Evolutionary conservation across 345 rosid species (phyloP).

Genomic region (Lumnitzera littorea): DNA sequence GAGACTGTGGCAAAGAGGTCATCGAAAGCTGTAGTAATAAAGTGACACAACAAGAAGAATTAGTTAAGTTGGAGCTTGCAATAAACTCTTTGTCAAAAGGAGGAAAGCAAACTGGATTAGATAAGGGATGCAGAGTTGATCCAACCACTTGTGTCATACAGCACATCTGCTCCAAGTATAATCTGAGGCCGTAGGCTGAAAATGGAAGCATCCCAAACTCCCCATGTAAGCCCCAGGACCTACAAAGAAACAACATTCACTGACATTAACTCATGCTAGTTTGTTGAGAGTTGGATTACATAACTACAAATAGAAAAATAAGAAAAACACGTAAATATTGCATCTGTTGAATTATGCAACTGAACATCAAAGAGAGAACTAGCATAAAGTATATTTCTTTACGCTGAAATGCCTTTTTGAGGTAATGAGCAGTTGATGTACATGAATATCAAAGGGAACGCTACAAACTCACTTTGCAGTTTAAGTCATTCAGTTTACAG

Average conservation of each 20-base stretch:
- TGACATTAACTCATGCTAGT: no score
- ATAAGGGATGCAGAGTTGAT: not conserved
- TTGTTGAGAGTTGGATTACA: no score
- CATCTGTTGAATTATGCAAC: not conserved
- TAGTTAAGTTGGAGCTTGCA: not conserved
- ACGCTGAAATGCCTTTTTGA: not conserved
- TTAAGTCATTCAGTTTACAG: conserved; percentile 47
- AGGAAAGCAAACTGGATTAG: not conserved
- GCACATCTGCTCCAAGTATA: conserved; percentile 85
- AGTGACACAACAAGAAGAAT: not conserved
- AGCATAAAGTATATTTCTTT: no score
- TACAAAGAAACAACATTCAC: conserved; percentile 11
- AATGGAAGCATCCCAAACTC: conserved; percentile 64
- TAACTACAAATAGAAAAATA: no score
- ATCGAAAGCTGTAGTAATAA: conserved; percentile 53
- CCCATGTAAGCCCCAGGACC: conserved; percentile 80
- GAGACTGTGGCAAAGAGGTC: conserved; percentile 78
- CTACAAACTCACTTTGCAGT: conserved; percentile 43
- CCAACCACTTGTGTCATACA: conserved; percentile 75
- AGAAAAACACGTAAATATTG: no score
- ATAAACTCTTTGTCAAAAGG: not conserved
- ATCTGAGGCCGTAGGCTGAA: conserved; percentile 50
- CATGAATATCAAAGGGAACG: not conserved
- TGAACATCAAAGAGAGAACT: not conserved
- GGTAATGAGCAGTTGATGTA: not conserved